Conservation (phyloP, 1,139 yeast species). For the Sugiyamaella novakii region DNA sequence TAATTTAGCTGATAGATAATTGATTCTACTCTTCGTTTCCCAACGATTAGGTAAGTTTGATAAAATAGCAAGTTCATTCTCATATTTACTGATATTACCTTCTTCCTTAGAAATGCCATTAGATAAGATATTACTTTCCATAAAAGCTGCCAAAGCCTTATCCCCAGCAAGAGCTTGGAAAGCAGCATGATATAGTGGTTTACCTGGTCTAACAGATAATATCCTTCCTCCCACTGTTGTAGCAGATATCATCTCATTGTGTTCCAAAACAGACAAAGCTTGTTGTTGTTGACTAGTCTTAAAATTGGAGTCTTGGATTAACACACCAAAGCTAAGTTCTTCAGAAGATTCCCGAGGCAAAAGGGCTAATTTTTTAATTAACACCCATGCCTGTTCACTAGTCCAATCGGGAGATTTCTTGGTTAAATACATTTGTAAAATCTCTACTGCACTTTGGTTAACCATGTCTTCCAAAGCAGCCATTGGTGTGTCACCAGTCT, state of each 20-base stretch:
- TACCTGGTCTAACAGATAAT: slow-evolving; percentile 67
- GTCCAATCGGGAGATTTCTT: slow-evolving; percentile 58
- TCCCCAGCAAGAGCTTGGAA: slow-evolving; percentile 67
- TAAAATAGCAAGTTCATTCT: slow-evolving; percentile 68
- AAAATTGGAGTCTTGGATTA: slow-evolving; percentile 54
- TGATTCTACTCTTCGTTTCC: slow-evolving; percentile 61
- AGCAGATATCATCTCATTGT: slow-evolving; percentile 71
- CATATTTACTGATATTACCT: slow-evolving; percentile 63
- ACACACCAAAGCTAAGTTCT: slow-evolving; percentile 26
- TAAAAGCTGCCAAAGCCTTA: slow-evolving; percentile 55
- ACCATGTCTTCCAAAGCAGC: slow-evolving; percentile 81
- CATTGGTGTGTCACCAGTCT: slow-evolving; percentile 79
- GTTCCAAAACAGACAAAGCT: slow-evolving; percentile 71
- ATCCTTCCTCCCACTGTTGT: slow-evolving; percentile 75
- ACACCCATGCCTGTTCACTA: slow-evolving; percentile 85
- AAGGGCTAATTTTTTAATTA: slow-evolving; percentile 64
- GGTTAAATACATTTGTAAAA: slow-evolving; percentile 74
- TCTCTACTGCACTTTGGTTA: slow-evolving; percentile 81
- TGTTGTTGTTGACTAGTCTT: slow-evolving; percentile 52
- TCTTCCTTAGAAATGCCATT: slow-evolving; percentile 61
- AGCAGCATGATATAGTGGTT: slow-evolving; percentile 84
- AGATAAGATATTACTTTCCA: slow-evolving; percentile 64
- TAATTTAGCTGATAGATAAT: slow-evolving; percentile 67
- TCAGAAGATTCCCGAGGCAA: slow-evolving; percentile 16
- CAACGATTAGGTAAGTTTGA: slow-evolving; percentile 51